Evolutionary conservation across 1,139 yeast genomes (phyloP).

Genomic region (Torulaspora pretoriensis): DNA sequence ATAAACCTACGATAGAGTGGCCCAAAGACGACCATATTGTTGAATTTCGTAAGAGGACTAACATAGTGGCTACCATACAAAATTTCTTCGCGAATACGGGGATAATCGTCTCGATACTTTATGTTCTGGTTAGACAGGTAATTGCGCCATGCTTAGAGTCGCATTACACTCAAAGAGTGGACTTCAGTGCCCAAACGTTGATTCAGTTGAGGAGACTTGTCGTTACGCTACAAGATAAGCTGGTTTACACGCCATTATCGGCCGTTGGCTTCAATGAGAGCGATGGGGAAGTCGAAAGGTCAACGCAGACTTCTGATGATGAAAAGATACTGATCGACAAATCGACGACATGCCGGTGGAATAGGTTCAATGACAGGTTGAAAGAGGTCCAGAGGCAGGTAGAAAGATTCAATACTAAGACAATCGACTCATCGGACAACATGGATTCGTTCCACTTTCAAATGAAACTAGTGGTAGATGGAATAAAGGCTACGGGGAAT

Average conservation of each 20-base stretch:
- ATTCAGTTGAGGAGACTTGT: slow-evolving; percentile 28
- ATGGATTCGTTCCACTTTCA: slow-evolving; percentile 23
- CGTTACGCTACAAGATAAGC: slow-evolving; percentile 17
- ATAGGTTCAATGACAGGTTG: slow-evolving; percentile 30
- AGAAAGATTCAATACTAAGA: slow-evolving; percentile 14
- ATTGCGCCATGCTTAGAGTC: slow-evolving; percentile 35
- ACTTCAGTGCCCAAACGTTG: slow-evolving; percentile 24
- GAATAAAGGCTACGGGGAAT: slow-evolving; percentile 12
- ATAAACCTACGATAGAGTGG: slow-evolving; percentile 17
- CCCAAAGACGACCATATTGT: slow-evolving; percentile 23
- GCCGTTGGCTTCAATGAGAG: slow-evolving; percentile 41
- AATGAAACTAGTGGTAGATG: slow-evolving; percentile 23
- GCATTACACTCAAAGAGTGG: slow-evolving; percentile 34
- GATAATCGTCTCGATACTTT: slow-evolving; percentile 27
- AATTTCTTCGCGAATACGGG: slow-evolving; percentile 34
- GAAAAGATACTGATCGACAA: slow-evolving; percentile 30
- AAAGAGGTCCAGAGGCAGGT: slow-evolving; percentile 15
- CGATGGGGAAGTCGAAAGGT: slow-evolving; percentile 35
- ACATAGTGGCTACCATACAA: slow-evolving; percentile 16
- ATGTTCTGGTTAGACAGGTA: slow-evolving; percentile 22
- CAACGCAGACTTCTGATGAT: slow-evolving; percentile 34
- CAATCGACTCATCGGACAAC: slow-evolving; percentile 10
- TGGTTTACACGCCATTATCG: slow-evolving; percentile 36
- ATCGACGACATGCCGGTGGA: slow-evolving; percentile 33
- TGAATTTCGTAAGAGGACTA: slow-evolving; percentile 6